phyloP scores from a whole-genome alignment of 1,139 yeast genomes.

The Taphrina confusa region DNA sequence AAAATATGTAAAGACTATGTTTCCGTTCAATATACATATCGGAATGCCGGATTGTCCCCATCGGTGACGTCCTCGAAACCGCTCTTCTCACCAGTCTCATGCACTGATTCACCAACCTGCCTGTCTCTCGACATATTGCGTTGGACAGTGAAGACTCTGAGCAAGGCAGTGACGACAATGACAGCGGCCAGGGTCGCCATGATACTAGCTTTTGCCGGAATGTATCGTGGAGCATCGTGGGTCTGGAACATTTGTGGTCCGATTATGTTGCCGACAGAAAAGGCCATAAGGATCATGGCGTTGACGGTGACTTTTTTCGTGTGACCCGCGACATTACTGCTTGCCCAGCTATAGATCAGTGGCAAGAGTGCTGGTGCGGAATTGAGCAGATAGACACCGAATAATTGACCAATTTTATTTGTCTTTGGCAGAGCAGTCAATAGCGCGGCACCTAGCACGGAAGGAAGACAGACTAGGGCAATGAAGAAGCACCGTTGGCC shows the following conservation, averaged over 20 bases:
- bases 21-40: slow-evolving; percentile 43
- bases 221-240: slow-evolving; percentile 55
- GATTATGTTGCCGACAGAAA: slow-evolving; percentile 58
- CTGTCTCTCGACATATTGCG: slow-evolving; percentile 45
- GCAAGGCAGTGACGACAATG: slow-evolving; percentile 43
- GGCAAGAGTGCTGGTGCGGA: slow-evolving; percentile 51
- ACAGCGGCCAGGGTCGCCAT: slow-evolving; percentile 48
- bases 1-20: too few relatives aligned
- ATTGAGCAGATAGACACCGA: slow-evolving; percentile 43
- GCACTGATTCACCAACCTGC: neutral
- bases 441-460: slow-evolving; percentile 43
- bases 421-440: slow-evolving; percentile 41
- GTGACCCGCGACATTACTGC: slow-evolving; percentile 60
- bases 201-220: slow-evolving; percentile 50
- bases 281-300: slow-evolving; percentile 53
- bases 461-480: slow-evolving; percentile 42
- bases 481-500: slow-evolving; percentile 34
- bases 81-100: slow-evolving; percentile 5
- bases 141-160: slow-evolving; percentile 46
- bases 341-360: slow-evolving; percentile 52
- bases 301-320: slow-evolving; percentile 55
- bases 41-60: slow-evolving; percentile 20
- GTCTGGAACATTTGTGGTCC: slow-evolving; percentile 59
- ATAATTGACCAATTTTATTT: slow-evolving; percentile 41
- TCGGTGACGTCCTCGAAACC: slow-evolving; percentile 26